phyloP scores from a whole-genome alignment of 805 yeast species.

The Monosporozyma servazzii region DNA sequence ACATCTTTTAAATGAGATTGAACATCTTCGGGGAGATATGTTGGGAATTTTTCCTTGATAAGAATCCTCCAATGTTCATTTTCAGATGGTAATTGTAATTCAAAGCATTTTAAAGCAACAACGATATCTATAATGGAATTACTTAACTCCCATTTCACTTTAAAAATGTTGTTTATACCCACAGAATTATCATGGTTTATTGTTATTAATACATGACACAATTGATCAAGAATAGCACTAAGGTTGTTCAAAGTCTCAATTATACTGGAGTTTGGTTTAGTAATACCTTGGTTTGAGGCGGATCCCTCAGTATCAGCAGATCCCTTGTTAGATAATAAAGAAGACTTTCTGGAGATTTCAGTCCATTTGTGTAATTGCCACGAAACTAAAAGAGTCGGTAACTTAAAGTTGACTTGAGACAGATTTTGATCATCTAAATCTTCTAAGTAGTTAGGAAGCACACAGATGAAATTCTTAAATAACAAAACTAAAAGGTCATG shows the following conservation, averaged over 20 bases:
- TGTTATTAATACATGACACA: slow-evolving; percentile 8
- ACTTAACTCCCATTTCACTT: slow-evolving; percentile 14
- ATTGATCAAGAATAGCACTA: slow-evolving; percentile 10
- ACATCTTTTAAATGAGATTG: slow-evolving; percentile 11
- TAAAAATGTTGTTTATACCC: slow-evolving; percentile 1
- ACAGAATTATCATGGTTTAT: slow-evolving; percentile 3
- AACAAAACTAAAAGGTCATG: slow-evolving; percentile 13
- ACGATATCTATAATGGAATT: slow-evolving; percentile 19
- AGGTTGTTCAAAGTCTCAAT: slow-evolving; percentile 2
- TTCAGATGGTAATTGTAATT: slow-evolving; percentile 19
- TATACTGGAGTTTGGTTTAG: neutral
- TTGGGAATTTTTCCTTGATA: slow-evolving; percentile 11
- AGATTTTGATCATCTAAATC: slow-evolving; percentile 8
- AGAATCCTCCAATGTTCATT: slow-evolving; percentile 16
- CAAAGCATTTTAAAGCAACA: slow-evolving; percentile 23
- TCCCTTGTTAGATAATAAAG: slow-evolving; percentile 1
- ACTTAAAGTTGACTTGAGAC: slow-evolving; percentile 17
- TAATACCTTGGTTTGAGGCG: neutral
- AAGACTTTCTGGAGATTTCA: slow-evolving; percentile 12
- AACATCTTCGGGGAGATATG: slow-evolving; percentile 8
- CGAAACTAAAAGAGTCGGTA: slow-evolving; percentile 19
- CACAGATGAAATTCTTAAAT: slow-evolving; percentile 11
- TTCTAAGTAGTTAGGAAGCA: slow-evolving; percentile 9
- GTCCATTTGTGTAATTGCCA: slow-evolving; percentile 28
- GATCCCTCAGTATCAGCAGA: slow-evolving; percentile 7